These are phyloP conservation scores for Peribolospora baueri DNA, from an alignment of 768 basidiomycete genomes.

Conservation along the genomic window DNA sequence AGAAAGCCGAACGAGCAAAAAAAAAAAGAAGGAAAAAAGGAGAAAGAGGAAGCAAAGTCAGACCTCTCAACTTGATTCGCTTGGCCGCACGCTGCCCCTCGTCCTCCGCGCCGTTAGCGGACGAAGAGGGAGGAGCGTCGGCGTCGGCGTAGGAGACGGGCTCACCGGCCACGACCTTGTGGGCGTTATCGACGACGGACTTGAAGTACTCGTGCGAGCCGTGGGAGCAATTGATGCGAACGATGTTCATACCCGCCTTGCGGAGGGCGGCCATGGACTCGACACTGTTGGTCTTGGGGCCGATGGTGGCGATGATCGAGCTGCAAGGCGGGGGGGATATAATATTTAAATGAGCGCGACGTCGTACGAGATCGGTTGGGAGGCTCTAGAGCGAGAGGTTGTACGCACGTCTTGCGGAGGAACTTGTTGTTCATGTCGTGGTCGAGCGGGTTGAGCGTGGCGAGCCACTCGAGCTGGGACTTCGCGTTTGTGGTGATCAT, in stretches of 20 bases:
- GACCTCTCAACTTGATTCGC: background rate
- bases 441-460: constrained; percentile 47
- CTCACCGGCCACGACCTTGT: constrained; percentile 56
- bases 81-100: background rate
- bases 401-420: constrained; percentile 52
- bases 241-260: constrained; percentile 88
- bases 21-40: background rate
- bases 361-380: background rate
- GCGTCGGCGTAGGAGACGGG: background rate
- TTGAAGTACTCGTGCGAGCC: constrained; percentile 97
- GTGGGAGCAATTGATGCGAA: constrained; percentile 99
- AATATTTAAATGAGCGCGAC: background rate
- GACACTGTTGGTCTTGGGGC: constrained; percentile 78
- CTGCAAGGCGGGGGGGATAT: background rate
- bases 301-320: constrained; percentile 94
- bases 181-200: constrained; percentile 92
- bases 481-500: constrained; percentile 7
- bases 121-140: background rate
- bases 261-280: constrained; percentile 67
- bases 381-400: constrained; percentile 3
- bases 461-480: constrained; percentile 73
- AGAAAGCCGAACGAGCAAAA: background rate
- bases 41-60: background rate
- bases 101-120: background rate
- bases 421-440: constrained; percentile 57